Evolutionary conservation across 768 basidiomycete species (phyloP).

Genomic region (Lyophyllum decastes): DNA sequence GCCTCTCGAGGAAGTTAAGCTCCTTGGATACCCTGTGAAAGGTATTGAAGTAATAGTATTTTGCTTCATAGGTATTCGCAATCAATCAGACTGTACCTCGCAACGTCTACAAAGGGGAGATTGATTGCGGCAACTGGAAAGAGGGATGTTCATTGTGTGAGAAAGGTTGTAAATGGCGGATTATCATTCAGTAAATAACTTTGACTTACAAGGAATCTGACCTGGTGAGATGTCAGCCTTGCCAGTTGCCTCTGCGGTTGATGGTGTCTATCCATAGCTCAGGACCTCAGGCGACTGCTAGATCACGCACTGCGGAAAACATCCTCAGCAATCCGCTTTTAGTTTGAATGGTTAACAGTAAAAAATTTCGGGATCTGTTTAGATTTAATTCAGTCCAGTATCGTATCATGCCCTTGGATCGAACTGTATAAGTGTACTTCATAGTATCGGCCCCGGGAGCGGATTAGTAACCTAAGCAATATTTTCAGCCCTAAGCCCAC

Average conservation of each 20-base stretch:
- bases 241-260: background rate
- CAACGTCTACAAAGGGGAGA: background rate
- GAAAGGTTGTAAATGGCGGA: background rate
- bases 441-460: too few species aligned
- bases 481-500: too few species aligned
- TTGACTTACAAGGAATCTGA: background rate
- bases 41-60: background rate
- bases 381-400: too few species aligned
- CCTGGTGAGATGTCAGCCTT: background rate
- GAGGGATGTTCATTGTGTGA: background rate
- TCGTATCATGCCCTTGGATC: too few species aligned
- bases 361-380: too few species aligned
- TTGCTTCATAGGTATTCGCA: too few species aligned
- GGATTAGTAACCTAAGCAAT: too few species aligned
- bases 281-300: background rate
- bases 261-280: background rate
- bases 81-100: background rate
- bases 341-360: background rate
- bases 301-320: background rate
- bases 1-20: background rate
- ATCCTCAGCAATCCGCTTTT: background rate
- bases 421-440: too few species aligned
- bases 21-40: slow-evolving; percentile 1
- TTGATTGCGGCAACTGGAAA: background rate
- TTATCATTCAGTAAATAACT: background rate